Evolutionary conservation across 202 grass and related monocot species (phyloP), one percentile per base, ranked within the genome.

Genomic region (Zizania palustris): DNA sequence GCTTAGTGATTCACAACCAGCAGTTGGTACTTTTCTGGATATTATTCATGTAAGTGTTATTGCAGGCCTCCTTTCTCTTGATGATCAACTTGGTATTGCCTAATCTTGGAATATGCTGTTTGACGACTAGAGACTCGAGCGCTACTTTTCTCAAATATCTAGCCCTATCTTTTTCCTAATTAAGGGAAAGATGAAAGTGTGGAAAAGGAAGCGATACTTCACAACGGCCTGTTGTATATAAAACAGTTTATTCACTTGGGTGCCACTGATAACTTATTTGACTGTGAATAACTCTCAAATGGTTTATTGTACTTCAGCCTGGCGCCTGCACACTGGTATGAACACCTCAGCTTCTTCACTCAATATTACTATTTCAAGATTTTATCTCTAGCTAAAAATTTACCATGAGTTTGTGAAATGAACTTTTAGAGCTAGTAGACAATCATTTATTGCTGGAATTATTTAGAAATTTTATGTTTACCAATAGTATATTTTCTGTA

Each of bases 361-460:
- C 53, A 41, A 53, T 0, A 38, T 51, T 51, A 35, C 13, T 83
- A 35, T 76, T 59, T 67, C 2, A 28, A 28, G 28, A 28, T 62
- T 7, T 71, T 34, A 10, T 54, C 43, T 43, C 37, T 55, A 65
- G 3, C 18, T 43, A 14, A 16, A 5, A 3, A 12, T 72, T 80
- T 63, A 62, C 15, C 28, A 40, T 18, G 44, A 71, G 11, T 18
- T 4, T 44, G 33, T 63, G 46, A 64, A 14, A 61, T 81, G 10
- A 53, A 9, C 3, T 72, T 54, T 81, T 41, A 64, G 15, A 80
- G 35, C 15, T 80, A 49, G 7, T 15, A 65, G 41, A 11, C 59
- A 81, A 81, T 78, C 82, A 79, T 74, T 72, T 79, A 36, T 74
- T 68, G 38, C 22, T 83, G 46, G 62, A 78, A 71, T 78, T 11